Conservation (phyloP, 2,329 filamentous ascomycete genomes). For the Paracorniculantispora psalliotae region DNA sequence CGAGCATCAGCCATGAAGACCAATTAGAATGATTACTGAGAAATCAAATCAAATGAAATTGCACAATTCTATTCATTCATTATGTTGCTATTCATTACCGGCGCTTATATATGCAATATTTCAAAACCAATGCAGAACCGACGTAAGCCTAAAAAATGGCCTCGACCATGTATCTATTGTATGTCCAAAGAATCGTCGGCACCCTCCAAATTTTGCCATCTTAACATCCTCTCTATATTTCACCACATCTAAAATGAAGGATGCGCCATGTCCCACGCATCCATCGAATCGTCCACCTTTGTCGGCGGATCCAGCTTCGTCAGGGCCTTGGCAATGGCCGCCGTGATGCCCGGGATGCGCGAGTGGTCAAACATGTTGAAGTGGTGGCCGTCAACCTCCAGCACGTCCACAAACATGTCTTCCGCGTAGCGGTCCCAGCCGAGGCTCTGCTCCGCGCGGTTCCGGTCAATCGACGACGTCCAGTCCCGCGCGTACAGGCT, state of each 20-base stretch:
- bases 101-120: neutral
- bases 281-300: neutral
- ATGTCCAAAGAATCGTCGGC: too few species aligned
- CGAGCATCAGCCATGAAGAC: too few species aligned
- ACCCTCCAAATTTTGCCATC: too few species aligned
- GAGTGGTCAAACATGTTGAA: slow-evolving; percentile 40
- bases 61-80: neutral
- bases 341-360: slow-evolving; percentile 24
- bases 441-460: slow-evolving; percentile 36
- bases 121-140: neutral
- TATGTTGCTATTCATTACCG: neutral
- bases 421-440: slow-evolving; percentile 47
- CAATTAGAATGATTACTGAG: too few species aligned
- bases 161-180: neutral
- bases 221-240: too few species aligned
- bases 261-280: neutral
- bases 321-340: slow-evolving; percentile 18
- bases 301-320: slow-evolving; percentile 10
- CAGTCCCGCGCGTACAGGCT: slow-evolving; percentile 30
- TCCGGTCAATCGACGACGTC: slow-evolving; percentile 36
- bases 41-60: neutral
- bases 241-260: neutral
- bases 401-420: slow-evolving; percentile 38
- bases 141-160: neutral
- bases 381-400: slow-evolving; percentile 49